Base-by-base conservation (phyloP, 2,329 filamentous ascomycete species). In the Aspergillus transmontanensis region DNA sequence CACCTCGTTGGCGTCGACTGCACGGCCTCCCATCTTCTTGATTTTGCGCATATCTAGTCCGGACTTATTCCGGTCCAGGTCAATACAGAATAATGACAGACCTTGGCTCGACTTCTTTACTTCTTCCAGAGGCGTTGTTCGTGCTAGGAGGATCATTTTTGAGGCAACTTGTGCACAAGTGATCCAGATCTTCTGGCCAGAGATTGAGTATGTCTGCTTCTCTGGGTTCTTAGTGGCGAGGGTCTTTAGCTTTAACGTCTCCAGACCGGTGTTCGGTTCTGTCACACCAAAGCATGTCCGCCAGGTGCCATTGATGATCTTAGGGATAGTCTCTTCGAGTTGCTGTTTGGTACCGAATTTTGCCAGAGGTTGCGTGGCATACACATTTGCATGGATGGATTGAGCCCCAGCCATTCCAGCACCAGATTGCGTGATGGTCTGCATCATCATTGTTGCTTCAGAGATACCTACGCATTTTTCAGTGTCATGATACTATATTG, bases 181-280 rank as follows among this genome's bases (percentile, higher is more conserved):
- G 60, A 95, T 96, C 92, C 92, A 96, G 60, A 94, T 94, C 79
- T 96, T 96, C 74, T 94, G 91, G 0, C 92, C 92, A 0, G 86
- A 86, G 12, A 96, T 83, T 1, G 79, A 81, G 73, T 94, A 96
- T 4, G 81, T 83, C 16, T 85, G 80, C 0, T 85, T 86, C 23
- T 87, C 28, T 12, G 54, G 43, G 4, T 61, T 85, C 67, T 83
- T 85, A 34, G 76, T 83, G 0, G 92, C 92, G 6, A 80, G 78
- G 0, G 91, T 94, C 45, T 83, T 84, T 4, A 96, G 80, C 48
- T 88, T 86, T 12, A 94, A 80, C 0, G 92, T 96, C 63, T 96
- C 90, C 1, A 96, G 85, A 0, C 92, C 92, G 0, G 90, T 89
- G 66, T 93, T 89, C 0, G 91, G 91, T 74, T 94, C 92, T n/a